phyloP scores from a whole-genome alignment of 1,139 yeast genomes.

The Barnettozyma hawaiiensis region DNA sequence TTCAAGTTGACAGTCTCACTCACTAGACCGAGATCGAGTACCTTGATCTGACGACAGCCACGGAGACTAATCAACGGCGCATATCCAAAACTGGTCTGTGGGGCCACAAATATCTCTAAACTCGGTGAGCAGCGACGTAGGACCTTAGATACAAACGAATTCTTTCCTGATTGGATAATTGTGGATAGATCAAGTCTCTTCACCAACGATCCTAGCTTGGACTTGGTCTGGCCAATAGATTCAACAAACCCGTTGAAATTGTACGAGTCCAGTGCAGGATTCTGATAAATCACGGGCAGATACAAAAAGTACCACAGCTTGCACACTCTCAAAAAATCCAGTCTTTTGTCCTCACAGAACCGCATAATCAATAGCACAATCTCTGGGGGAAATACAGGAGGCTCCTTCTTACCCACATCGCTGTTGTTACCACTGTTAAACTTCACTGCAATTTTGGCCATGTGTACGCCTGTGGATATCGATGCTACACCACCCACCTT shows the following conservation, averaged over 20 bases:
- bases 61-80: constrained; percentile 79
- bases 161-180: constrained; percentile 88
- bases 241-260: constrained; percentile 75
- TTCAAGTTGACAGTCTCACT: constrained; percentile 84
- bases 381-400: constrained; percentile 38
- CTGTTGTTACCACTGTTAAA: constrained; percentile 7
- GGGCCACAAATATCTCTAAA: constrained; percentile 71
- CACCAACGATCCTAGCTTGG: constrained; percentile 36
- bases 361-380: constrained; percentile 48
- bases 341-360: constrained; percentile 36
- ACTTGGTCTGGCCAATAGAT: constrained; percentile 42
- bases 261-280: constrained; percentile 57
- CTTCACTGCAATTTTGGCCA: constrained; percentile 10
- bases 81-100: constrained; percentile 91
- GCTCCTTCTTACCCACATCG: constrained; percentile 2
- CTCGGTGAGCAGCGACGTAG: constrained; percentile 66
- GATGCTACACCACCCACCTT: background rate
- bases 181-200: constrained; percentile 61
- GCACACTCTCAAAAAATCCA: constrained; percentile 55
- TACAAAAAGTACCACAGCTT: constrained; percentile 54
- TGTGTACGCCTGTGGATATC: constrained; percentile 15
- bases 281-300: constrained; percentile 55
- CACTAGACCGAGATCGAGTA: constrained; percentile 78
- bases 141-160: constrained; percentile 79
- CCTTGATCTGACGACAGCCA: constrained; percentile 56